Evolutionary conservation across 371 early-diverging fungal genomes (phyloP).

Genomic region (Mucor circinelloides): DNA sequence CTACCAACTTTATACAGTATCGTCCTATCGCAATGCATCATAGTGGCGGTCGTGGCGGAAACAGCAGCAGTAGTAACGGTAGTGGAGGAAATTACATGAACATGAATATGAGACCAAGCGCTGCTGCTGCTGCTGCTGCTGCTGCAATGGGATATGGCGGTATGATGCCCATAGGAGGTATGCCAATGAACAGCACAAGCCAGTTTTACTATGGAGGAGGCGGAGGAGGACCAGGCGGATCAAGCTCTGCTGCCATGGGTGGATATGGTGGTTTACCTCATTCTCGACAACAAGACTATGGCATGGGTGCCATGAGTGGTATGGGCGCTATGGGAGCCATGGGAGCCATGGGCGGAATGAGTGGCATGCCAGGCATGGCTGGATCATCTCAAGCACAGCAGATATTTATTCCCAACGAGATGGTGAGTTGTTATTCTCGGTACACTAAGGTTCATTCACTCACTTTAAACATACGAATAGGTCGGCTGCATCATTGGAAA

Average conservation of each 20-base stretch:
- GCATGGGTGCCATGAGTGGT: constrained; percentile 16
- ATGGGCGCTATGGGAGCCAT: constrained; percentile 31
- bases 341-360: constrained; percentile 29
- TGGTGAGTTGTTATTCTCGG: constrained; percentile 44
- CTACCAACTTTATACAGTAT: constrained; percentile 53
- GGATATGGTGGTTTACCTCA: constrained; percentile 28
- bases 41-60: constrained; percentile 1
- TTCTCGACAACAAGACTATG: constrained; percentile 28
- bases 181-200: constrained; percentile 39
- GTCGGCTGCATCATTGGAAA: constrained; percentile 89
- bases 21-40: constrained; percentile 53
- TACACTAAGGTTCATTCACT: neutral
- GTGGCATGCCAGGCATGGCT: constrained; percentile 30
- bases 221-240: constrained; percentile 14
- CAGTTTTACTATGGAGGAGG: constrained; percentile 35
- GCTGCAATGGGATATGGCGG: constrained; percentile 38
- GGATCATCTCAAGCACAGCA: constrained; percentile 66
- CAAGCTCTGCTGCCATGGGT: constrained; percentile 16
- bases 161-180: constrained; percentile 45
- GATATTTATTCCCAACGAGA: constrained; percentile 82
- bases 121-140: constrained; percentile 20
- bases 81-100: neutral
- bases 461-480: constrained; percentile 16
- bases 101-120: constrained; percentile 17
- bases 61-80: neutral